Evolutionary conservation across 1,284 basidiomycete species (phyloP).

Genomic region (Austroboletus sp.): DNA sequence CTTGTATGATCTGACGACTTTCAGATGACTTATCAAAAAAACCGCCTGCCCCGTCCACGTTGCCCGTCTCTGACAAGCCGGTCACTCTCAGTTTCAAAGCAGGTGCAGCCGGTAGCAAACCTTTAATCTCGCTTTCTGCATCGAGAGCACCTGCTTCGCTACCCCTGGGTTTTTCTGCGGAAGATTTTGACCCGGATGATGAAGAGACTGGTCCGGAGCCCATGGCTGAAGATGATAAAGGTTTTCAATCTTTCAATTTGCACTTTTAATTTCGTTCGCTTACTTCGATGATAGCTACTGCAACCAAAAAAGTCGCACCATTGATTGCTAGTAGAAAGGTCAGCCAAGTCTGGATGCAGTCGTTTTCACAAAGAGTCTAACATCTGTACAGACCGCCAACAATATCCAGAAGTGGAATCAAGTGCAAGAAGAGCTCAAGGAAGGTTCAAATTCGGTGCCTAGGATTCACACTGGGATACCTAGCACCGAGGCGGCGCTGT

Average conservation of each 20-base stretch:
- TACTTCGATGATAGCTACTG: constrained; percentile 39
- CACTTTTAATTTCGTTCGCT: constrained; percentile 21
- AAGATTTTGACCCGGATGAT: constrained; percentile 37
- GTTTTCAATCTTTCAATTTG: constrained; percentile 34
- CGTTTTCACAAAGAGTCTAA: neutral
- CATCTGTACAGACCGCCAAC: constrained; percentile 56
- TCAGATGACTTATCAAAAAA: constrained; percentile 28
- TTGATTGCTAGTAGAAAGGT: constrained; percentile 87
- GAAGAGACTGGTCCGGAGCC: constrained; percentile 32
- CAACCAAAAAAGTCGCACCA: constrained; percentile 72
- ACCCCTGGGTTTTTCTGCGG: constrained; percentile 50
- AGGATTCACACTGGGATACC: constrained; percentile 14
- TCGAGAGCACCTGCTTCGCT: constrained; percentile 38
- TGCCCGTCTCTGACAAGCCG: constrained; percentile 70
- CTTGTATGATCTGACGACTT: constrained; percentile 4
- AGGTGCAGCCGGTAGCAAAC: constrained; percentile 40
- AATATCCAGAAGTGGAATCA: constrained; percentile 95
- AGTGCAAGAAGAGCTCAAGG: constrained; percentile 76
- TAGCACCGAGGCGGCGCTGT: constrained; percentile 4
- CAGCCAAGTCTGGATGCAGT: constrained; percentile 10
- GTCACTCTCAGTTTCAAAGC: constrained; percentile 65
- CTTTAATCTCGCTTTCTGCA: constrained; percentile 22
- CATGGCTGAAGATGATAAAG: constrained; percentile 49
- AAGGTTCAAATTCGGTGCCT: constrained; percentile 32
- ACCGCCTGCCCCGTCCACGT: constrained; percentile 38